phyloP scores from a whole-genome alignment of 805 yeast genomes.

The Saturnispora mendoncae region DNA sequence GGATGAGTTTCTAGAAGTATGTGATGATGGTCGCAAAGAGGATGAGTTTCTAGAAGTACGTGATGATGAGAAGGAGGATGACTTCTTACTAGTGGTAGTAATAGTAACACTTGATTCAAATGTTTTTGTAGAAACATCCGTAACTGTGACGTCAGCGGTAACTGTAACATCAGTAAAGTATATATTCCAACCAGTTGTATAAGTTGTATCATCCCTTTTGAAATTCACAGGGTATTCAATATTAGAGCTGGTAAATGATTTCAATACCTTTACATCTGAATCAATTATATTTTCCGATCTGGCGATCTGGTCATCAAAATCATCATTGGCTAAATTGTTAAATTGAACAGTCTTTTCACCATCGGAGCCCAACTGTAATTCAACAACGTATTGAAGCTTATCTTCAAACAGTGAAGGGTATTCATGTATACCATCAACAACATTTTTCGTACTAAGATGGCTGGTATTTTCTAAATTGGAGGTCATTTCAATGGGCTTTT shows the following conservation, averaged over 20 bases:
- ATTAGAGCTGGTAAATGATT: neutral
- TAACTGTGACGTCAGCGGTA: slow-evolving; percentile 6
- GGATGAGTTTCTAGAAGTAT: too few species aligned
- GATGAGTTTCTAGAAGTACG: neutral
- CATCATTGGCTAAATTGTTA: neutral
- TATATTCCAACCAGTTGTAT: slow-evolving; percentile 13
- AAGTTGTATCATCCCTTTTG: slow-evolving; percentile 5
- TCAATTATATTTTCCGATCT: neutral
- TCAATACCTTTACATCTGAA: neutral
- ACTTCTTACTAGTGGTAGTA: neutral
- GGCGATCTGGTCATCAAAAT: neutral
- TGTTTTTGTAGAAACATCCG: neutral
- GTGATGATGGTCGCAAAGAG: too few species aligned
- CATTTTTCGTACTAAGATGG: neutral
- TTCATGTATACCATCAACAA: neutral
- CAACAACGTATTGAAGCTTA: neutral
- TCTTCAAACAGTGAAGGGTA: neutral
- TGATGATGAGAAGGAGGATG: neutral
- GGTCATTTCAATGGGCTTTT: neutral
- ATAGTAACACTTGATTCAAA: neutral
- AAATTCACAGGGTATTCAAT: neutral
- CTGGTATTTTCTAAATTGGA: neutral
- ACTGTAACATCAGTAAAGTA: slow-evolving; percentile 10
- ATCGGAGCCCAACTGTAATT: too few species aligned
- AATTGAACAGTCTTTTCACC: neutral